Evolutionary conservation across 257 asterid species (phyloP), one percentile per base, ranked within the genome.

Genomic region (Solanum clarkiae): DNA sequence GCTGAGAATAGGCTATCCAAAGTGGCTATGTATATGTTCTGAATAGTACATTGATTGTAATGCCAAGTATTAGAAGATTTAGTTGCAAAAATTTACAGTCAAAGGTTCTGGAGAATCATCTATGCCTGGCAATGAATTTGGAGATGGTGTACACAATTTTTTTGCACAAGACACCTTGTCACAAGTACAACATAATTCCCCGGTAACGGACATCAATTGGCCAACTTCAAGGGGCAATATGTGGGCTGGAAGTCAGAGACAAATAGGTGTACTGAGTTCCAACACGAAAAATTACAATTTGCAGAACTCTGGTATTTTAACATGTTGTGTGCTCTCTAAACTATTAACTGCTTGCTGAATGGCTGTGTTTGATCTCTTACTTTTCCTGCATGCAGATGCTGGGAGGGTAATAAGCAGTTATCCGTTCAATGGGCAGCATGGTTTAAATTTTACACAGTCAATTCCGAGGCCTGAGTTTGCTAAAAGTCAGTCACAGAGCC

Each of bases 51-150:
- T 17, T 53, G 66, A 79, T 79, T 79, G 83, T 79, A 53, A 53
- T 79, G 83, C 83, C 49, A 79, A 79, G 59, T 9, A 32, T 15
- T 79, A 29, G 83, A 79, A 53, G 45, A 53, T 29, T 53, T 65
- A 53, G 83, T 29, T 79, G 83, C 65, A 51, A 79, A 32, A 79
- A 16, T 53, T 16, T 79, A 53, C 82, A 3, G 65, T 53, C 83
- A 29, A 17, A 79, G 49, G 82, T 68, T 88, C 84, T 84, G 88
- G 86, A 86, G 57, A 87, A 87, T 89, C 93, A 94, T 93, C 98
- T 91, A 96, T 96, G 98, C 96, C 98, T 93, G 98, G 99, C 84
- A 93, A 94, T 91, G 98, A 90, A 91, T 91, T 83, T 84, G 97
- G 94, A 84, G 98, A 94, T 81, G 91, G 97, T 93, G 94, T 96